Evolutionary conservation across 2,329 filamentous ascomycete species (phyloP).

Genomic region (Aureobasidium vineae): DNA sequence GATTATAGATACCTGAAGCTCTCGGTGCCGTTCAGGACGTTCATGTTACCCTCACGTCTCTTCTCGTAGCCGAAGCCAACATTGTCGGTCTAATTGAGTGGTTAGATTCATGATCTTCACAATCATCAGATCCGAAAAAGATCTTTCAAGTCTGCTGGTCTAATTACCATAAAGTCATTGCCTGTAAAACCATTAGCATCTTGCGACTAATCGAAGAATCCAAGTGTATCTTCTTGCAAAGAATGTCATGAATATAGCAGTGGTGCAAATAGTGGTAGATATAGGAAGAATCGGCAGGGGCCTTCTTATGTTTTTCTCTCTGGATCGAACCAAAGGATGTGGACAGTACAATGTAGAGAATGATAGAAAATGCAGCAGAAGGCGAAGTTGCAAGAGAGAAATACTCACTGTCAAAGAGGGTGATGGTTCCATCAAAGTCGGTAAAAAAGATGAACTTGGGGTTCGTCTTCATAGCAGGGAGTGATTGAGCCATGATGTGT

Average conservation of each 20-base stretch:
- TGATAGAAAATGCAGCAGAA: neutral
- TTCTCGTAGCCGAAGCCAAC: constrained; percentile 75
- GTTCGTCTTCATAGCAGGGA: constrained; percentile 54
- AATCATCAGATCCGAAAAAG: neutral
- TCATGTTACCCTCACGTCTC: constrained; percentile 70
- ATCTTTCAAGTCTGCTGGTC: neutral
- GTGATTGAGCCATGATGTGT: constrained; percentile 35
- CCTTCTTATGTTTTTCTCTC: neutral
- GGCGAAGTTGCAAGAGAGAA: neutral
- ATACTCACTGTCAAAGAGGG: constrained; percentile 62
- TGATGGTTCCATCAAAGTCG: constrained; percentile 97
- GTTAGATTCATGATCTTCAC: neutral
- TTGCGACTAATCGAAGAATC: too few species aligned
- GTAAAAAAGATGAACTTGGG: constrained; percentile 98
- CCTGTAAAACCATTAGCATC: constrained; percentile 40
- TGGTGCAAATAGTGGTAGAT: neutral
- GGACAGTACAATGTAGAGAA: neutral
- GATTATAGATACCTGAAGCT: constrained; percentile 61
- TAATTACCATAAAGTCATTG: constrained; percentile 62
- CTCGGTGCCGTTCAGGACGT: constrained; percentile 68
- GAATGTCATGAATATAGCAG: neutral
- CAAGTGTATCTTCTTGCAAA: neutral
- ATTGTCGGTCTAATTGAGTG: constrained; percentile 70
- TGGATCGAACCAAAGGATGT: neutral
- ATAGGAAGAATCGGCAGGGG: neutral